Evolutionary conservation across 257 asterid species (phyloP).

Genomic region (Penstemon davidsonii): DNA sequence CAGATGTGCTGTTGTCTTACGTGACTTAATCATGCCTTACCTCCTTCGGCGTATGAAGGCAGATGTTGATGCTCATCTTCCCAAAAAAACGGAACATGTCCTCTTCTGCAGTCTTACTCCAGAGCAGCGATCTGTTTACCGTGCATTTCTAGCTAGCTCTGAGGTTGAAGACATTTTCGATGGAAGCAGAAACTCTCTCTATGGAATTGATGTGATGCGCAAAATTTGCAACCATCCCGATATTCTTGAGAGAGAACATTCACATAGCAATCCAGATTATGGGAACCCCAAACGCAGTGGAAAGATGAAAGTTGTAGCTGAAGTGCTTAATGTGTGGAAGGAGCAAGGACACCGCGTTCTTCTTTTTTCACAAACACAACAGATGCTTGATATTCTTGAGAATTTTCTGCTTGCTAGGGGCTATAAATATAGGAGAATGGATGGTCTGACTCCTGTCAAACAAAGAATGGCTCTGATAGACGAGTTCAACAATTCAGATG

Average conservation of each 20-base stretch:
- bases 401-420: constrained; percentile 52
- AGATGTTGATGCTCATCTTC: constrained; percentile 85
- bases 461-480: constrained; percentile 93
- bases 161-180: constrained; percentile 92
- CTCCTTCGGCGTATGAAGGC: constrained; percentile 97
- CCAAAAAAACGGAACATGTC: constrained; percentile 97
- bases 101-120: constrained; percentile 92
- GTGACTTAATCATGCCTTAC: constrained; percentile 98
- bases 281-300: constrained; percentile 93
- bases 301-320: constrained; percentile 82
- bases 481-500: constrained; percentile 80
- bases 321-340: constrained; percentile 94
- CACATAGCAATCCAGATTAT: constrained; percentile 78
- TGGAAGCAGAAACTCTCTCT: constrained; percentile 85
- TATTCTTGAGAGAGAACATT: constrained; percentile 94
- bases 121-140: constrained; percentile 84
- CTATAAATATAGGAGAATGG: constrained; percentile 88
- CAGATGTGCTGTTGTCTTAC: constrained; percentile 97
- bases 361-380: constrained; percentile 90
- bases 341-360: constrained; percentile 98
- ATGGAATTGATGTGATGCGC: constrained; percentile 95
- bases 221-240: constrained; percentile 99
- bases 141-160: constrained; percentile 97
- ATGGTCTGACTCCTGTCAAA: constrained; percentile 85
- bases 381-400: constrained; percentile 98